phyloP scores from a whole-genome alignment of 495 filamentous ascomycete genomes.

The Staphylotrichum tortipilum region DNA sequence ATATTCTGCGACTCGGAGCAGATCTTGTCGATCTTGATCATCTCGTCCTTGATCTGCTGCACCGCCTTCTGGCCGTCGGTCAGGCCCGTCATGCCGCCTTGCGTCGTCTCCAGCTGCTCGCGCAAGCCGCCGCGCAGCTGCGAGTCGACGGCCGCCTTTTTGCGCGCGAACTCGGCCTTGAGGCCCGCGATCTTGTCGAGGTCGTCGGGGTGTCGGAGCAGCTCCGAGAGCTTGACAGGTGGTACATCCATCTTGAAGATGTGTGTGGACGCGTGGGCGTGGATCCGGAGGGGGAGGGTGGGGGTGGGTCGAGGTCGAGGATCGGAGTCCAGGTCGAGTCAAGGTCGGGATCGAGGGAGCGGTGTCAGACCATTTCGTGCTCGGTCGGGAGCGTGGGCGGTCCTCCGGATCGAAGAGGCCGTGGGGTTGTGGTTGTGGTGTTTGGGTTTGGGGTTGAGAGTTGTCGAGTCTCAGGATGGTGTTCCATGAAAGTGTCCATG shows the following conservation, averaged over 20 bases:
- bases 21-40: slow-evolving; percentile 95
- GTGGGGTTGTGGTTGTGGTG: not conserved
- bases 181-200: slow-evolving; percentile 88
- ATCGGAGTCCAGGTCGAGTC: too few species aligned
- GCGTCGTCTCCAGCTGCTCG: slow-evolving; percentile 86
- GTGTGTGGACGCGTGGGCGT: too few species aligned
- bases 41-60: slow-evolving; percentile 87
- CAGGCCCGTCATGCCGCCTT: slow-evolving; percentile 79
- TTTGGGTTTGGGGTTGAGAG: not conserved
- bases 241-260: slow-evolving; percentile 49
- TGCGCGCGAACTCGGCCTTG: slow-evolving; percentile 87
- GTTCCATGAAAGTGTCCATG: too few species aligned
- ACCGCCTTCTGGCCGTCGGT: slow-evolving; percentile 81
- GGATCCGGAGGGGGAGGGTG: too few species aligned
- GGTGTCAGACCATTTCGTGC: slow-evolving; percentile 18
- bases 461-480: too few species aligned
- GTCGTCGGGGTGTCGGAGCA: slow-evolving; percentile 68
- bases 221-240: slow-evolving; percentile 62
- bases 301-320: too few species aligned
- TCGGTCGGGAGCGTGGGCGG: not conserved
- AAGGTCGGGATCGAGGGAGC: too few species aligned
- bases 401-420: too few species aligned
- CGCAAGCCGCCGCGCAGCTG: slow-evolving; percentile 79
- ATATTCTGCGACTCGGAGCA: slow-evolving; percentile 93
- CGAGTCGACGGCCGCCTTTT: slow-evolving; percentile 83